These are phyloP conservation scores for Suhomyces anneliseae DNA, from an alignment of 1,139 yeast species.

Conservation along the genomic window DNA sequence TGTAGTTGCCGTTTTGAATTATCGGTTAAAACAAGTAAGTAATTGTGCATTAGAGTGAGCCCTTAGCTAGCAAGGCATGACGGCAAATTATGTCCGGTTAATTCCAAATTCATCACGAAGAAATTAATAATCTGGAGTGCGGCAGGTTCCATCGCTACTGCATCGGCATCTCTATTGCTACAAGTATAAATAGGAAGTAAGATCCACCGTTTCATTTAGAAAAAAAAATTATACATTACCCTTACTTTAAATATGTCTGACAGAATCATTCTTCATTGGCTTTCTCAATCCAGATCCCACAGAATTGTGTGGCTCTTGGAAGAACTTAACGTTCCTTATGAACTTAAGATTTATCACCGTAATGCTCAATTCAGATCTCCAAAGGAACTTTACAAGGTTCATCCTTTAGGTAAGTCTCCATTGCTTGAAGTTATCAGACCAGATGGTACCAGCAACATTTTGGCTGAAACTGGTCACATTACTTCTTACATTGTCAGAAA, in stretches of 20 bases:
- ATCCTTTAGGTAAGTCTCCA: slow-evolving; percentile 46
- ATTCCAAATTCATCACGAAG: too few species aligned
- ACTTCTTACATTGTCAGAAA: slow-evolving; percentile 30
- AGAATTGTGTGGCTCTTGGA: slow-evolving; percentile 43
- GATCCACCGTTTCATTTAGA: too few species aligned
- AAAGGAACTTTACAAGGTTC: slow-evolving; percentile 31
- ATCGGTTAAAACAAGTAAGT: too few species aligned
- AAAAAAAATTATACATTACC: too few species aligned
- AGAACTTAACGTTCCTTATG: slow-evolving; percentile 35
- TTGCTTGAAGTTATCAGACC: slow-evolving; percentile 34
- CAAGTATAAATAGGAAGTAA: too few species aligned
- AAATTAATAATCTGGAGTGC: too few species aligned
- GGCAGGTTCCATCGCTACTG: too few species aligned
- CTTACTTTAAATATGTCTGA: slow-evolving; percentile 5
- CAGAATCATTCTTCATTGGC: slow-evolving; percentile 25
- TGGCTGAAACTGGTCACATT: slow-evolving; percentile 45
- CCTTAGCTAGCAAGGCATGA: too few species aligned
- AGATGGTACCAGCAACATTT: slow-evolving; percentile 18
- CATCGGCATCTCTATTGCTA: too few species aligned
- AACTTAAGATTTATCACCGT: slow-evolving; percentile 33
- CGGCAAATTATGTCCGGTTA: too few species aligned
- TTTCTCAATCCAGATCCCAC: slow-evolving; percentile 39
- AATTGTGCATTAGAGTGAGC: too few species aligned
- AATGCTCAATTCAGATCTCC: slow-evolving; percentile 35
- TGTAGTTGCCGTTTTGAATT: too few species aligned